phyloP scores from a whole-genome alignment of 352 stramenopile genomes.

The Pythium angustatum region DNA sequence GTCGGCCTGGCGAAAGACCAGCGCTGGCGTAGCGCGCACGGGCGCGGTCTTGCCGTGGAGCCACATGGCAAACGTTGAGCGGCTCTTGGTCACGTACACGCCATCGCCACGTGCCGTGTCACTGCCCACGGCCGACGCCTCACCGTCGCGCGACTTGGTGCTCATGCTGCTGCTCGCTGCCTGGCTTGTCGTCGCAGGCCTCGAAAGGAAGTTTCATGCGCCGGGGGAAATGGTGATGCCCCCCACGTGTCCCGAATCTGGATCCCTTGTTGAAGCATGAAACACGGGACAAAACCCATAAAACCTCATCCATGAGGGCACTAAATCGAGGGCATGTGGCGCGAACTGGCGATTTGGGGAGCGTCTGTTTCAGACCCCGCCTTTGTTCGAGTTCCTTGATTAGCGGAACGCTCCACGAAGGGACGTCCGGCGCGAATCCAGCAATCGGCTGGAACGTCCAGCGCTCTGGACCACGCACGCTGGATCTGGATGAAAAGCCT shows the following conservation, averaged over 20 bases:
- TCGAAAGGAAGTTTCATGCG: constrained; percentile 24
- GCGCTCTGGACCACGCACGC: constrained; percentile 1
- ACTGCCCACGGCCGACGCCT: constrained; percentile 15
- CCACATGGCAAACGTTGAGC: constrained; percentile 85
- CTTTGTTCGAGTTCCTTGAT: not conserved
- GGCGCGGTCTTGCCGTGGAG: constrained; percentile 77
- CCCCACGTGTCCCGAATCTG: constrained; percentile 24
- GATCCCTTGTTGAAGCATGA: constrained; percentile 13
- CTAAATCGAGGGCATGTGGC: not conserved
- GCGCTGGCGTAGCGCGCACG: constrained; percentile 42
- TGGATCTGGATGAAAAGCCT: not conserved
- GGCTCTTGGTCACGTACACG: constrained; percentile 86
- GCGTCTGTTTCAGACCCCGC: not conserved
- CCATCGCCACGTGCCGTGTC: constrained; percentile 41
- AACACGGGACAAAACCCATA: constrained; percentile 9
- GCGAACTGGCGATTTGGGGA: constrained; percentile 14
- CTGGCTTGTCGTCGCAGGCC: too few relatives aligned
- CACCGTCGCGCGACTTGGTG: constrained; percentile 25
- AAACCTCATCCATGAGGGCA: constrained; percentile 4
- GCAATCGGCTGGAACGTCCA: constrained; percentile 3
- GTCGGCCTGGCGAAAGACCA: constrained; percentile 80
- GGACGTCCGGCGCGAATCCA: constrained; percentile 6
- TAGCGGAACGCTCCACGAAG: not conserved
- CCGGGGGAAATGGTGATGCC: constrained; percentile 8
- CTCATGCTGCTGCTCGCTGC: constrained; percentile 16